These are phyloP conservation scores for Isochrysis galbana DNA, from an alignment of 78 protist genomes.

Conservation along the genomic window DNA sequence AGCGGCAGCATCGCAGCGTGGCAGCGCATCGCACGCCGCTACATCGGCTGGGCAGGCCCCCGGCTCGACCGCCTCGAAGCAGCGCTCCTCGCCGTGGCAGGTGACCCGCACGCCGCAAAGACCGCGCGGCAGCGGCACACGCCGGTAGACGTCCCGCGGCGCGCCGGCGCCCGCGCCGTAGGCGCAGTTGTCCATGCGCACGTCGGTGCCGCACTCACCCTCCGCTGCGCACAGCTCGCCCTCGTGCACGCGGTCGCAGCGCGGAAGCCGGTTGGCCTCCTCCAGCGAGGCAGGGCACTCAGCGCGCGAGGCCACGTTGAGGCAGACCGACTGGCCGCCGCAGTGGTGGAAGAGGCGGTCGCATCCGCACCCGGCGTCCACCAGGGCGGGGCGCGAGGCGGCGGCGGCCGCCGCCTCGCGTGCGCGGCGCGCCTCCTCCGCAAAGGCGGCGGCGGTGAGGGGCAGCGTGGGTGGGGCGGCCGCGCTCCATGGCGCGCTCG, in stretches of 20 bases:
- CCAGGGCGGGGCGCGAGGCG: background rate
- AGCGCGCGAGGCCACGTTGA: background rate
- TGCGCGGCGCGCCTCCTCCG: background rate
- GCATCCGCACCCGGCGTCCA: background rate
- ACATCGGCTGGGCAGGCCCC: background rate
- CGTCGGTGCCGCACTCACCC: background rate
- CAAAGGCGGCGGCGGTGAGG: background rate
- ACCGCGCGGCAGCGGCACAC: background rate
- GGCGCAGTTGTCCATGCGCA: background rate
- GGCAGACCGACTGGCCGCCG: background rate
- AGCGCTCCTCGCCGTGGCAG: background rate
- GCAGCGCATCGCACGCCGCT: background rate
- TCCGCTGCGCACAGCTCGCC: background rate
- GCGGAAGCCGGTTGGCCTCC: background rate
- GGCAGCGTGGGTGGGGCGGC: background rate
- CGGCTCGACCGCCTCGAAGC: background rate
- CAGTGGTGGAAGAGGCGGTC: background rate
- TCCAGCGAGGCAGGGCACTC: background rate
- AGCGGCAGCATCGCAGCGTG: background rate
- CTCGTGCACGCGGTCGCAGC: background rate
- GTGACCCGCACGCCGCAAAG: background rate
- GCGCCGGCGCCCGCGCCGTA: background rate
- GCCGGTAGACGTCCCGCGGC: background rate
- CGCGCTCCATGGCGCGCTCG: background rate
- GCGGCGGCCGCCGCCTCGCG: background rate